A percentile compares a stretch with the other conserved stretches of the same genome.
These are phyloP conservation scores for Eucalyptus erythrocorys DNA, from an alignment of 345 rosid genomes.

Conservation along the genomic window DNA sequence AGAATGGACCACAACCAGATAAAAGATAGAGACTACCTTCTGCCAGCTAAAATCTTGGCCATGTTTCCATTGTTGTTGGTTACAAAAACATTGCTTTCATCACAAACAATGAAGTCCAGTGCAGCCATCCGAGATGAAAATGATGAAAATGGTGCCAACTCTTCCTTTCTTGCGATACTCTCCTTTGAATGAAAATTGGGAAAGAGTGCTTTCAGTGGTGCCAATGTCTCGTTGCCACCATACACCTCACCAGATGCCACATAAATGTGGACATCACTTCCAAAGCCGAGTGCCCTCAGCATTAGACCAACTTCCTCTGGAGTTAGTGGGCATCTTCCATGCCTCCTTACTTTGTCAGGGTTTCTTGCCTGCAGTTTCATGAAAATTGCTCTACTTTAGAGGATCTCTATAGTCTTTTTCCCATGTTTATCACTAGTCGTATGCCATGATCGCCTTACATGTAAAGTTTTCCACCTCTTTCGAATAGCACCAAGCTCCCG, in stretches of 20 bases:
- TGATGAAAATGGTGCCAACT: conserved; percentile 52
- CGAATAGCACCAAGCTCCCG: conserved; percentile 63
- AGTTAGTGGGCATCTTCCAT: conserved; percentile 83
- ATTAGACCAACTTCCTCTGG: conserved; percentile 91
- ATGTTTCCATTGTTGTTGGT: conserved; percentile 97
- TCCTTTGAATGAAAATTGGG: conserved; percentile 86
- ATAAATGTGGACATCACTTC: conserved; percentile 71
- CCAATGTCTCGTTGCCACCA: conserved; percentile 75
- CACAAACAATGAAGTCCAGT: conserved; percentile 85
- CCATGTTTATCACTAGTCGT: not conserved
- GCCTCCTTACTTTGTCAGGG: conserved; percentile 71
- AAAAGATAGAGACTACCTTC: conserved; percentile 36
- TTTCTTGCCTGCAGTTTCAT: conserved; percentile 38
- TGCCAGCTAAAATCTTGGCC: conserved; percentile 91
- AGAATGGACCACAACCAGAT: not conserved
- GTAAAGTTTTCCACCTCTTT: conserved; percentile 83
- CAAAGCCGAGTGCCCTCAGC: conserved; percentile 83
- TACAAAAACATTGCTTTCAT: conserved; percentile 84
- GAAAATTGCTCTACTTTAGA: not conserved
- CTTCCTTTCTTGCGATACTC: conserved; percentile 57
- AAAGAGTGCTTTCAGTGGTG: conserved; percentile 73
- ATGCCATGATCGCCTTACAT: conserved; percentile 23
- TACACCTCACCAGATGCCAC: conserved; percentile 93
- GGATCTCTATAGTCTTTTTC: not conserved
- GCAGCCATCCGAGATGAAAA: conserved; percentile 96